These are phyloP conservation scores for Pezicula carpinea DNA, from an alignment of 2,329 filamentous ascomycete species.

Conservation along the genomic window DNA sequence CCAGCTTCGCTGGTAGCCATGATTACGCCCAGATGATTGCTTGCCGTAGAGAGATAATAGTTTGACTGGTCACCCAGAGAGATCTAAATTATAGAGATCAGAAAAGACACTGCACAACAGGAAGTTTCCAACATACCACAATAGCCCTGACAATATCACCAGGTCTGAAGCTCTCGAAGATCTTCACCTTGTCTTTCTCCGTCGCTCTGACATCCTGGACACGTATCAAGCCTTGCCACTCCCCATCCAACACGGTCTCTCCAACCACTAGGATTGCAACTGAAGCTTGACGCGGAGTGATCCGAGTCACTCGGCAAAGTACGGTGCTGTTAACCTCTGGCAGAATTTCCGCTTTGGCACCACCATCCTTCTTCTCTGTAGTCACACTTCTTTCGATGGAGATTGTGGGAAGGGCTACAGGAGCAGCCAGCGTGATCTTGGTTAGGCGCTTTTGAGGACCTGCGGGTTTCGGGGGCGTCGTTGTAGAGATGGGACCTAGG, in stretches of 20 bases:
- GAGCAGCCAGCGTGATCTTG: conserved; percentile 45
- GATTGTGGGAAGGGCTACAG: conserved; percentile 44
- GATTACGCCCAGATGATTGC: conserved; percentile 88
- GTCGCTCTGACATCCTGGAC: conserved; percentile 90
- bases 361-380: conserved; percentile 10
- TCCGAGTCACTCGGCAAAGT: conserved; percentile 78
- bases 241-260: conserved; percentile 65
- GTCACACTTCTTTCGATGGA: conserved; percentile 41
- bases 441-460: conserved; percentile 55
- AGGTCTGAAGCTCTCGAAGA: conserved; percentile 86
- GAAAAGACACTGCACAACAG: not conserved
- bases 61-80: conserved; percentile 89
- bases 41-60: conserved; percentile 90
- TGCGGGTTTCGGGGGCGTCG: conserved; percentile 32
- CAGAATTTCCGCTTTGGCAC: conserved; percentile 63
- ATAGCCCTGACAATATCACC: conserved; percentile 86
- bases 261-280: conserved; percentile 83
- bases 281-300: conserved; percentile 79
- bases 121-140: conserved; percentile 51
- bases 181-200: conserved; percentile 91
- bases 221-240: conserved; percentile 81
- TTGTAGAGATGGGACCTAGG: conserved; percentile 63
- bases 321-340: conserved; percentile 79
- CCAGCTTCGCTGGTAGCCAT: conserved; percentile 86
- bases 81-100: conserved; percentile 46